Base-by-base conservation (phyloP, 371 early-diverging fungal genomes). In the Dichotomocladium elegans region DNA sequence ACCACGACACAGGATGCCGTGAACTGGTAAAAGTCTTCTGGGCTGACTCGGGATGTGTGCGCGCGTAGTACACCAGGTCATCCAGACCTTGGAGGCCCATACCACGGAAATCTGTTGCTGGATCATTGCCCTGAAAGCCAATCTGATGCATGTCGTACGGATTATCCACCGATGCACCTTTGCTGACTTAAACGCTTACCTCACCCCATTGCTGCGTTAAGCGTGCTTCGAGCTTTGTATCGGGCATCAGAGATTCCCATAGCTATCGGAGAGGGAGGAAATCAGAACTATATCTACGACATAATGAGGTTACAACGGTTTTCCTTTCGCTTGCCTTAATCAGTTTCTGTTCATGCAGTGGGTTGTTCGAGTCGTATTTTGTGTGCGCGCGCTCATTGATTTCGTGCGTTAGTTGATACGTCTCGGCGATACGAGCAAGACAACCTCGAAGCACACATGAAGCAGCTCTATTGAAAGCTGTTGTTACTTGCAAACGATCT, bases 71-170 rank as follows among this genome's bases (percentile, higher is more conserved):
- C 2, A 83, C 61, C 24, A 93, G 70, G 53, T 91, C 86, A 60
- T 91, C 86, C 8, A 91, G 58, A 4, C 84, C 90, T 35, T 87
- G 83, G 52, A 88, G 63, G 5, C 87, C 93, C 91, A 93, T 91
- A 22, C 90, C 90, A 26, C 93, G 77, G 54, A 93, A 93, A 71
- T 93, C 93, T 0, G 91, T 91, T 8, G 93, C 88, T 1, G 92
- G 93, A 63, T 91, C 90, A 17, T 66, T 70, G 30, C 91, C 92
- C 57, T 93, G 93, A 57, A 93, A 93, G 0, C 87, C 89, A 61
- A 90, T 78, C 74, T 76, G 47, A 27, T 7, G 19, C 7, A 10
- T n/a, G 14, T 77, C 71, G 74, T 44, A 31, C 11, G 10, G 6
- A 11, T 21, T n/a, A 22, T 11, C 17, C 15, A 19, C 15, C 5